These are phyloP conservation scores for Leccinum disarticulatum DNA, from an alignment of 768 basidiomycete species.

Conservation along the genomic window DNA sequence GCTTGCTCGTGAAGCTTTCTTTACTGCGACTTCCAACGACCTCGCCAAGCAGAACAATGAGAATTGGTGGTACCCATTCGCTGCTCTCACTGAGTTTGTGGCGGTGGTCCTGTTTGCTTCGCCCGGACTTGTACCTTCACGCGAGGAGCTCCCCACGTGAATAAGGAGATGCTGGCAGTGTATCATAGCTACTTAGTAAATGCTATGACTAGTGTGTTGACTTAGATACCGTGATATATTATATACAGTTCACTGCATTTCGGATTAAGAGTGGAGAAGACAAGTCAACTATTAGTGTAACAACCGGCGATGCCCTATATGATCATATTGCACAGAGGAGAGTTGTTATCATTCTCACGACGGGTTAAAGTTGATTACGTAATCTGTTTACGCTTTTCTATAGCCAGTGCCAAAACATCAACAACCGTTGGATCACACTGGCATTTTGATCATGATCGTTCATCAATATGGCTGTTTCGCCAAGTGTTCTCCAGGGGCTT, in stretches of 20 bases:
- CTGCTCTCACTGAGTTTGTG: slow-evolving; percentile 33
- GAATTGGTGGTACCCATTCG: slow-evolving; percentile 34
- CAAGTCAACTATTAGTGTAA: no score
- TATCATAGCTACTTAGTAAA: background rate
- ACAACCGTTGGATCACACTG: background rate
- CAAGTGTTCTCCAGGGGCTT: background rate
- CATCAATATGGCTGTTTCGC: slow-evolving; percentile 6
- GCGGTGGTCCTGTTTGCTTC: slow-evolving; percentile 32
- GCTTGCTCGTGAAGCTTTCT: slow-evolving; percentile 33
- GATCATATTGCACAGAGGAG: no score
- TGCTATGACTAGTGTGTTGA: background rate
- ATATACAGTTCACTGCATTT: background rate
- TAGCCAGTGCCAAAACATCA: background rate
- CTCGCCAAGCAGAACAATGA: slow-evolving; percentile 27
- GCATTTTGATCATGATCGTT: background rate
- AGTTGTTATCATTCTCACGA: no score
- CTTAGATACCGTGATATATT: background rate
- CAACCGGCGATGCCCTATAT: no score
- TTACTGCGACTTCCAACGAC: slow-evolving; percentile 25
- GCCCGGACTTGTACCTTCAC: slow-evolving; percentile 35
- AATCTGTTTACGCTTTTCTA: no score
- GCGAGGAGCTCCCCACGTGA: slow-evolving; percentile 26
- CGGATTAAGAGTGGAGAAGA: background rate
- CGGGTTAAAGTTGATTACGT: no score
- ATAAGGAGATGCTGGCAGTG: background rate